A percentile compares a stretch with the other conserved stretches of the same genome.
These are phyloP conservation scores for Penicillium glabrum DNA, from an alignment of 2,329 filamentous ascomycete species.

Conservation along the genomic window DNA sequence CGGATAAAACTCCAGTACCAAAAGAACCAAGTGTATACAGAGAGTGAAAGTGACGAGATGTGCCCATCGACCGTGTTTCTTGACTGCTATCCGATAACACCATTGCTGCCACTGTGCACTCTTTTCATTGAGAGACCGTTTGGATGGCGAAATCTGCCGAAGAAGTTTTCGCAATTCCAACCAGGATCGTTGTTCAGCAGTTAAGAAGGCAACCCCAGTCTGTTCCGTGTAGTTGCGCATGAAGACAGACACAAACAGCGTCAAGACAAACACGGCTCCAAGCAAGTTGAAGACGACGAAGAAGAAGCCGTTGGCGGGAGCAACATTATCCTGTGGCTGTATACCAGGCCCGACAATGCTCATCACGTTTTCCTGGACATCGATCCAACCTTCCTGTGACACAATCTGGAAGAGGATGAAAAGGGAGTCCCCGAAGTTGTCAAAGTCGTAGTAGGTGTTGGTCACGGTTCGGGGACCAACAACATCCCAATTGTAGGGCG, in stretches of 20 bases:
- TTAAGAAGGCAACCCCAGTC: constrained; percentile 93
- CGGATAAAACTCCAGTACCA: constrained; percentile 82
- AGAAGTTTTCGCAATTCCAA: constrained; percentile 89
- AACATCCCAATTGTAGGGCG: constrained; percentile 81
- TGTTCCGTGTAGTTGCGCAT: constrained; percentile 99
- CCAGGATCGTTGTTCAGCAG: constrained; percentile 95
- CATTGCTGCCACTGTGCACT: constrained; percentile 80
- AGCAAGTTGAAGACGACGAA: constrained; percentile 96
- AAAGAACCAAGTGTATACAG: constrained; percentile 76
- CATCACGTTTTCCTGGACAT: constrained; percentile 84
- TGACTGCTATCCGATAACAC: constrained; percentile 92
- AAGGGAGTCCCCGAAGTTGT: constrained; percentile 88
- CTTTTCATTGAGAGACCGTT: constrained; percentile 78
- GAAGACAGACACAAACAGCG: constrained; percentile 96
- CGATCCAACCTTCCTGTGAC: constrained; percentile 95
- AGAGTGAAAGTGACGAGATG: constrained; percentile 75
- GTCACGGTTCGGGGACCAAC: constrained; percentile 76
- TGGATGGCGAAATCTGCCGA: constrained; percentile 90
- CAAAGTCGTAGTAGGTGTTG: constrained; percentile 88
- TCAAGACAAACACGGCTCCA: constrained; percentile 93
- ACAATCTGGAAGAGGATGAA: constrained; percentile 99
- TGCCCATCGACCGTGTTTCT: constrained; percentile 93
- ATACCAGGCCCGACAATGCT: constrained; percentile 73
- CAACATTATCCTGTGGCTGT: constrained; percentile 69
- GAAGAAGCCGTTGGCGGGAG: constrained; percentile 86